Evolutionary conservation across 495 filamentous ascomycete genomes (phyloP).

Genomic region (Darksidea phi): DNA sequence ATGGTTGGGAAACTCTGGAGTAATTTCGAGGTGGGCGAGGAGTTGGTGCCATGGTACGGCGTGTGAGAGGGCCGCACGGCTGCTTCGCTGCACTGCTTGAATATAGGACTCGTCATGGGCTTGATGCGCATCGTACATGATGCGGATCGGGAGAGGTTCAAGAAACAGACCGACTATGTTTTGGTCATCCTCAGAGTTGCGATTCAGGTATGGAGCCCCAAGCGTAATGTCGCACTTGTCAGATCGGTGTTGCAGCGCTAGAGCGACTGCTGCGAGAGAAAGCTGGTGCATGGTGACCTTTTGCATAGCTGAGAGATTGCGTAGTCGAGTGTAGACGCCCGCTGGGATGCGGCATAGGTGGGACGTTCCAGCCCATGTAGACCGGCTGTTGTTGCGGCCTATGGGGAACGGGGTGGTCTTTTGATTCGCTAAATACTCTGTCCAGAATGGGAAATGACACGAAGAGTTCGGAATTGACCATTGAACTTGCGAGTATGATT

Average conservation of each 20-base stretch:
- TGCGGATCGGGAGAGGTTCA: constrained; percentile 42
- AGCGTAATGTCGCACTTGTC: constrained; percentile 36
- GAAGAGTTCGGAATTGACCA: neutral
- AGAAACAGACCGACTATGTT: constrained; percentile 42
- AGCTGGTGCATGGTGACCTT: constrained; percentile 42
- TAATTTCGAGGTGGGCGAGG: constrained; percentile 28
- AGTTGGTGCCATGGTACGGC: constrained; percentile 37
- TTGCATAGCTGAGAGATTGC: neutral
- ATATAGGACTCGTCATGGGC: constrained; percentile 14
- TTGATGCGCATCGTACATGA: constrained; percentile 19
- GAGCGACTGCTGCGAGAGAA: constrained; percentile 35
- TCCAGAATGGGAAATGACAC: constrained; percentile 3
- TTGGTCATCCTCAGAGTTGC: constrained; percentile 35
- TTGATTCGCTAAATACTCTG: neutral
- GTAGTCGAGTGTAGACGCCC: constrained; percentile 1
- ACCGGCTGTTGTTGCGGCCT: neutral
- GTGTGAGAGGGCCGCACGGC: constrained; percentile 34
- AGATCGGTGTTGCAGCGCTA: constrained; percentile 25
- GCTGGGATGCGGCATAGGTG: neutral
- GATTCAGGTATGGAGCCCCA: constrained; percentile 40
- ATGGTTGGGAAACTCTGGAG: constrained; percentile 34
- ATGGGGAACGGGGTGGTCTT: too few species aligned
- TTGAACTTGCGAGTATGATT: constrained; percentile 2
- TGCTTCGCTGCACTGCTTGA: constrained; percentile 25
- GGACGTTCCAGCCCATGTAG: constrained; percentile 7